Evolutionary conservation across 148 eudicot genomes (phyloP), one percentile per base, ranked within the genome.

Genomic region (Rhododendron vialii): DNA sequence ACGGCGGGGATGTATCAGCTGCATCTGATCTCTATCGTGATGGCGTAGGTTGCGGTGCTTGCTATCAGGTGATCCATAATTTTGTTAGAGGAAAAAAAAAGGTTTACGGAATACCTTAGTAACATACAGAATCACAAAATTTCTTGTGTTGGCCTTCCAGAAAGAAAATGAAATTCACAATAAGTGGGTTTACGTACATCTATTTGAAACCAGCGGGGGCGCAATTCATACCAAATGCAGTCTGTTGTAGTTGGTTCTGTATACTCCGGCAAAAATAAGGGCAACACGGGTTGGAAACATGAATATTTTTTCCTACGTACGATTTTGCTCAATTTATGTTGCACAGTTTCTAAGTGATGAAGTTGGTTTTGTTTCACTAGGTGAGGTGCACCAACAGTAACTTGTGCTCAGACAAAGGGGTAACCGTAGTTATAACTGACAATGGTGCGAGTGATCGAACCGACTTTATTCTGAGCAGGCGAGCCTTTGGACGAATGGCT

Each of bases 1-100:
- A 95, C 22, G 92, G 91, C 18, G 96, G 96, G 82, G 90, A 95
- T 88, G 98, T 95, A 43, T 87, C 96, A 18, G 94, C 98, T 47
- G 93, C 93, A 82, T 94, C 96, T 63, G 87, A 91, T 81, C 95
- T 95, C 76, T 93, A 92, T 65, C 90, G 92, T 28, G 75, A 78
- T 82, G 98, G 98, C 51, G 73, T 92, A 35, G 98, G 98, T 53
- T 95, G 98, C 63, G 98, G 96, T 86, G 93, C 98, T 51, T 95
- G 98, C 90, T 93, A 93, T 86, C 96, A 95, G 92, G 96, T 93
- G 73, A 80, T 61, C n/a, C 61, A 47, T 15, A 26, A 41, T 38
- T 51, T 33, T 78, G 24, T 24, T 26, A 4, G 22, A 11, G 41
- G 38, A 24, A 41, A 57, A 33, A 57, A 48, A 48, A 48, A 48